These are phyloP conservation scores for Exophiala calicioides DNA, from an alignment of 2,329 filamentous ascomycete genomes.

Conservation along the genomic window DNA sequence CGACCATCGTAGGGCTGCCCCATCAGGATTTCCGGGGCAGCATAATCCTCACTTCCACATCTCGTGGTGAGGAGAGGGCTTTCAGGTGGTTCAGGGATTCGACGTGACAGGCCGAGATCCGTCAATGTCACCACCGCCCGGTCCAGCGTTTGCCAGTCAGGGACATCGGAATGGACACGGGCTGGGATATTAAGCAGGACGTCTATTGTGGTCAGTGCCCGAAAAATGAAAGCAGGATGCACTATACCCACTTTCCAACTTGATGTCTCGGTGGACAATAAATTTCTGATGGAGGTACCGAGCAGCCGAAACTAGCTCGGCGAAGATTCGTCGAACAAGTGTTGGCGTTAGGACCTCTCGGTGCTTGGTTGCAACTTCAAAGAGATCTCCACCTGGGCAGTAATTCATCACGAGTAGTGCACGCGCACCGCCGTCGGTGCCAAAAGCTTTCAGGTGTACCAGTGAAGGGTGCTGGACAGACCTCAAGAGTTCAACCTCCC, in stretches of 20 bases:
- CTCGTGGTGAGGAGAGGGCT: slow-evolving; percentile 89
- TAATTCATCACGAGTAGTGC: slow-evolving; percentile 87
- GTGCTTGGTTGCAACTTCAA: slow-evolving; percentile 80
- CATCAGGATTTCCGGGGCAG: slow-evolving; percentile 93
- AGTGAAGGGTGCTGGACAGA: slow-evolving; percentile 84
- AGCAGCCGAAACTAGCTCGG: slow-evolving; percentile 83
- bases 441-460: slow-evolving; percentile 89
- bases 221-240: not conserved
- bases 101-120: slow-evolving; percentile 84
- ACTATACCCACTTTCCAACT: slow-evolving; percentile 80
- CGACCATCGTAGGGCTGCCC: slow-evolving; percentile 93
- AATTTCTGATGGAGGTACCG: slow-evolving; percentile 79
- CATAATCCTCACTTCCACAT: slow-evolving; percentile 96
- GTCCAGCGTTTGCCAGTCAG: slow-evolving; percentile 74
- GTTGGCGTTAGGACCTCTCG: slow-evolving; percentile 66
- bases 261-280: slow-evolving; percentile 96
- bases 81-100: slow-evolving; percentile 70
- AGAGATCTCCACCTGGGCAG: slow-evolving; percentile 90
- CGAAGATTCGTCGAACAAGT: slow-evolving; percentile 80
- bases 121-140: slow-evolving; percentile 85
- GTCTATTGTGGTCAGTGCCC: slow-evolving; percentile 55
- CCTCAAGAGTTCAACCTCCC: slow-evolving; percentile 92
- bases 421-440: slow-evolving; percentile 73
- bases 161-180: slow-evolving; percentile 63
- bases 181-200: slow-evolving; percentile 84